phyloP scores from a whole-genome alignment of 306 rosid genomes.

The Gynostemma pentaphyllum region DNA sequence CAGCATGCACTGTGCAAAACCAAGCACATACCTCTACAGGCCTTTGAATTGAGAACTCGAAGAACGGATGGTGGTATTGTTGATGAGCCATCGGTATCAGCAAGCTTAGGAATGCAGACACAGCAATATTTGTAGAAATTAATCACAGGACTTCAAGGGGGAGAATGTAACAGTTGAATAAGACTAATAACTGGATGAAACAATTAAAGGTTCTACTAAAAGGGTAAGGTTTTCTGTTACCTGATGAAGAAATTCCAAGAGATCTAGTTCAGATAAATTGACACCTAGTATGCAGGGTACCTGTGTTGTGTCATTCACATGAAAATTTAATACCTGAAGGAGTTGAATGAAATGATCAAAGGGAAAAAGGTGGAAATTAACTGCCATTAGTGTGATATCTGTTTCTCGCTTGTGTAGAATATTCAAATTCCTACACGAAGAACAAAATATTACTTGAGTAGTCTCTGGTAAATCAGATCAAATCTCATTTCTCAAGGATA shows the following conservation, averaged over 20 bases:
- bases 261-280: constrained; percentile 66
- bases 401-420: constrained; percentile 51
- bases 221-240: constrained; percentile 19
- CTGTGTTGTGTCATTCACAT: constrained; percentile 39
- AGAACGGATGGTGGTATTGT: constrained; percentile 73
- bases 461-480: not conserved
- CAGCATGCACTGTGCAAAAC: not conserved
- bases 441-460: not conserved
- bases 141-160: not conserved
- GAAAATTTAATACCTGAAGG: no score
- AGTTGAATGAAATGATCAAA: not conserved
- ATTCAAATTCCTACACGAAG: constrained; percentile 62
- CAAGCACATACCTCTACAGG: constrained; percentile 70
- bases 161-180: constrained; percentile 1
- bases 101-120: constrained; percentile 40
- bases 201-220: constrained; percentile 2
- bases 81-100: constrained; percentile 93
- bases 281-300: constrained; percentile 89
- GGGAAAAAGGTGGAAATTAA: constrained; percentile 16
- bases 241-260: constrained; percentile 96
- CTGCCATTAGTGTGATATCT: constrained; percentile 52
- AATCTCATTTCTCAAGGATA: not conserved
- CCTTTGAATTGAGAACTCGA: constrained; percentile 75
- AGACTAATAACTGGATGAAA: not conserved
- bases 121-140: constrained; percentile 1